Evolutionary conservation across 805 yeast species (phyloP).

Genomic region (Yamadazyma tumulicola): DNA sequence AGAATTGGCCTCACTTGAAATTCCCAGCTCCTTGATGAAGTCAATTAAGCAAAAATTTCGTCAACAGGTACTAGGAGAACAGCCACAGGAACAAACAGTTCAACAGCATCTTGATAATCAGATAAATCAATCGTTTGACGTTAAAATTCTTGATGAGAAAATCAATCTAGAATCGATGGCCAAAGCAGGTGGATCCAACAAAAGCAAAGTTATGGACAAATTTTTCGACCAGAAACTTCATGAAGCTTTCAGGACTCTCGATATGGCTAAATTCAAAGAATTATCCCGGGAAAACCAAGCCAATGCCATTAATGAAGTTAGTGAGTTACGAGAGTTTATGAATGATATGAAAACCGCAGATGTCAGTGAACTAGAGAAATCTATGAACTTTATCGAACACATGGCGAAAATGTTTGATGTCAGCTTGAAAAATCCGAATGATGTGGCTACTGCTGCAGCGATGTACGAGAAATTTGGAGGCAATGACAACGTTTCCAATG

Average conservation of each 20-base stretch:
- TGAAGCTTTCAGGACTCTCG: conserved; percentile 1
- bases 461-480: conserved; percentile 10
- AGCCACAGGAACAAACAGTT: neutral
- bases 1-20: neutral
- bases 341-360: conserved; percentile 24
- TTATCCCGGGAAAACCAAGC: conserved; percentile 12
- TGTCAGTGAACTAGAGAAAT: conserved; percentile 21
- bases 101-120: neutral
- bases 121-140: neutral
- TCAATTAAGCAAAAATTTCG: too few species aligned
- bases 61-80: neutral
- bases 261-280: conserved; percentile 2
- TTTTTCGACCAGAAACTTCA: conserved; percentile 4
- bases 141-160: conserved; percentile 1
- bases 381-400: conserved; percentile 19
- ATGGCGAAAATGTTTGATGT: conserved; percentile 19
- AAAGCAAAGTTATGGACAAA: neutral
- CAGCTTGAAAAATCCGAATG: conserved; percentile 8
- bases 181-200: neutral
- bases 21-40: too few species aligned
- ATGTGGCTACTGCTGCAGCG: conserved; percentile 5
- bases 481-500: conserved; percentile 17
- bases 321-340: conserved; percentile 23
- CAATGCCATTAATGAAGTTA: conserved; percentile 23
- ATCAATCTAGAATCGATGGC: conserved; percentile 1